These are phyloP conservation scores for Dendrobium catenatum DNA, from an alignment of 106 monocot genomes.

Conservation along the genomic window DNA sequence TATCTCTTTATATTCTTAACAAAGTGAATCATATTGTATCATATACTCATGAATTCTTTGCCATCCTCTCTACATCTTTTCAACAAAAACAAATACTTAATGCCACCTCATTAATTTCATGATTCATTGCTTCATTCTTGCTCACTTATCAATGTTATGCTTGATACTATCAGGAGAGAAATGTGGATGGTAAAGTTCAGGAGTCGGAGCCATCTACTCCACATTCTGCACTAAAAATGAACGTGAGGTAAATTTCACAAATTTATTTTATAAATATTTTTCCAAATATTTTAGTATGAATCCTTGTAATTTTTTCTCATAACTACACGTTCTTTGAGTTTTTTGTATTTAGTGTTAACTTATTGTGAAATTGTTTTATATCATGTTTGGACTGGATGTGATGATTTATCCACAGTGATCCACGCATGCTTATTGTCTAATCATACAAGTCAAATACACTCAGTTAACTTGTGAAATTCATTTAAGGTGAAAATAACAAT, in stretches of 20 bases:
- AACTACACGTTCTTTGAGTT: background rate
- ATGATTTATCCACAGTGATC: background rate
- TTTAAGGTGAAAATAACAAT: background rate
- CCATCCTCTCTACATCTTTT: background rate
- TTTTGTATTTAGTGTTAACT: background rate
- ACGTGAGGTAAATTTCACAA: slow-evolving; percentile 39
- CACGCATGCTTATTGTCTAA: background rate
- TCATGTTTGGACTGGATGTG: background rate
- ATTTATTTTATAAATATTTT: background rate
- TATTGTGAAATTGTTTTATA: background rate
- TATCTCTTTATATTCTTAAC: background rate
- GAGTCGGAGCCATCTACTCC: slow-evolving; percentile 72
- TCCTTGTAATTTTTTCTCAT: background rate
- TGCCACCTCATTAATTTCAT: background rate
- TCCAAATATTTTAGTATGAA: background rate
- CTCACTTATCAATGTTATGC: background rate
- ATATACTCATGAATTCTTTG: background rate
- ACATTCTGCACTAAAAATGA: slow-evolving; percentile 37
- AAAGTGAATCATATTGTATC: background rate
- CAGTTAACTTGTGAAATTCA: background rate
- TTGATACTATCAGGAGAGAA: slow-evolving; percentile 44
- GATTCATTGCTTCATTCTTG: slow-evolving; percentile 1
- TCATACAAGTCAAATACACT: background rate
- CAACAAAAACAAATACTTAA: background rate
- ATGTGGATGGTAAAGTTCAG: slow-evolving; percentile 39